Evolutionary conservation across 2,329 filamentous ascomycete species (phyloP).

Genomic region (Arthroderma sp.): DNA sequence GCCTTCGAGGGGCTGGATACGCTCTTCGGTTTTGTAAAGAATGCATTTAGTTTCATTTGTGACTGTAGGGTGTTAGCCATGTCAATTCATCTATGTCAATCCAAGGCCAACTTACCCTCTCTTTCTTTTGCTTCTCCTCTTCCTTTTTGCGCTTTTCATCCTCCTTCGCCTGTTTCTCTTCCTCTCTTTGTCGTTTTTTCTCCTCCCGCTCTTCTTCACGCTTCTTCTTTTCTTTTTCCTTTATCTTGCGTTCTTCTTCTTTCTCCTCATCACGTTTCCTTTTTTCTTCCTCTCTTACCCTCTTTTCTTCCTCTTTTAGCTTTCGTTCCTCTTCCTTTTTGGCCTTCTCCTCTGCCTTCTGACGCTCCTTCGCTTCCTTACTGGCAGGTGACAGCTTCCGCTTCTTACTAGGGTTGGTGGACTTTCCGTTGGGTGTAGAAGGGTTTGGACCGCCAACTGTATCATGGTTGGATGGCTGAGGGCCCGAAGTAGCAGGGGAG

Average conservation of each 20-base stretch:
- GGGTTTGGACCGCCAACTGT: slow-evolving; percentile 11
- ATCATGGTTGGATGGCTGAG: slow-evolving; percentile 6
- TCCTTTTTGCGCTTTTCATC: slow-evolving; percentile 23
- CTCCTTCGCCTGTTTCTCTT: slow-evolving; percentile 34
- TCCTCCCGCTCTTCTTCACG: slow-evolving; percentile 35
- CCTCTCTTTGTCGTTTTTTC: slow-evolving; percentile 37
- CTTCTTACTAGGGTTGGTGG: slow-evolving; percentile 20
- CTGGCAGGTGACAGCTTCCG: slow-evolving; percentile 24
- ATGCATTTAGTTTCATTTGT: slow-evolving; percentile 41
- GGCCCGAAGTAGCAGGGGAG: neutral
- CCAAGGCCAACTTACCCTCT: slow-evolving; percentile 24
- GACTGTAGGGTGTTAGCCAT: slow-evolving; percentile 25
- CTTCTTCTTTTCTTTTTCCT: slow-evolving; percentile 35
- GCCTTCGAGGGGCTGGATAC: neutral
- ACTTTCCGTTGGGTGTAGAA: slow-evolving; percentile 9
- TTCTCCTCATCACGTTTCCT: slow-evolving; percentile 34
- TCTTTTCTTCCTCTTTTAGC: slow-evolving; percentile 38
- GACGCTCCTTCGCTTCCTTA: slow-evolving; percentile 23
- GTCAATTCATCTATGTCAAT: slow-evolving; percentile 35
- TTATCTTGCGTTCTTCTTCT: slow-evolving; percentile 35
- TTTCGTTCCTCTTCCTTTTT: slow-evolving; percentile 31
- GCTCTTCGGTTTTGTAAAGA: slow-evolving; percentile 36
- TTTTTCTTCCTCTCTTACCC: slow-evolving; percentile 38
- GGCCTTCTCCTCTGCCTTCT: slow-evolving; percentile 22
- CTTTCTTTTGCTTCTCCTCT: slow-evolving; percentile 22